Evolutionary conservation across 2,329 filamentous ascomycete species (phyloP).

Genomic region (Ophiocordyceps camponoti-floridani): DNA sequence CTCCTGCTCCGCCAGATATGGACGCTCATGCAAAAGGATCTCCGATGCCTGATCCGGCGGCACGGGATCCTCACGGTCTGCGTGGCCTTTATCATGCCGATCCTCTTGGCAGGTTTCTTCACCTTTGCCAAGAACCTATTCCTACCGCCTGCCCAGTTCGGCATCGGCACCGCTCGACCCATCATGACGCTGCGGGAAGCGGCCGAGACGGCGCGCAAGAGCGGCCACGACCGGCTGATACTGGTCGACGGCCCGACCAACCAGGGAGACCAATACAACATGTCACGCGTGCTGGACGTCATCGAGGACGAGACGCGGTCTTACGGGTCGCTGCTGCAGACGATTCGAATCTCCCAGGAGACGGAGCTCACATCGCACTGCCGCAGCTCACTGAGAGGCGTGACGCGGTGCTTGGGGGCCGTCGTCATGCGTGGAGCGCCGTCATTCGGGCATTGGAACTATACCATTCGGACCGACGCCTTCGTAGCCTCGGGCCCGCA

Average conservation of each 20-base stretch:
- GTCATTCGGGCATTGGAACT: slow-evolving; percentile 64
- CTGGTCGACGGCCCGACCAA: slow-evolving; percentile 47
- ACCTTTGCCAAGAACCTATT: slow-evolving; percentile 70
- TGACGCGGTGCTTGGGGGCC: slow-evolving; percentile 55
- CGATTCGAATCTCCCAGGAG: slow-evolving; percentile 34
- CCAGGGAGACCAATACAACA: slow-evolving; percentile 20
- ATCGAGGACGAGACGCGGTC: slow-evolving; percentile 38
- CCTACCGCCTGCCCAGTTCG: slow-evolving; percentile 56
- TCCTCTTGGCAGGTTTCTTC: slow-evolving; percentile 40
- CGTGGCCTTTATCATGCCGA: slow-evolving; percentile 40
- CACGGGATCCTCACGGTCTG: slow-evolving; percentile 32
- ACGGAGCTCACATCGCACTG: slow-evolving; percentile 45
- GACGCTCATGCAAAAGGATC: slow-evolving; percentile 45
- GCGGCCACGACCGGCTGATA: slow-evolving; percentile 48
- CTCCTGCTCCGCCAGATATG: slow-evolving; percentile 25
- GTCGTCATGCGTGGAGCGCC: slow-evolving; percentile 63
- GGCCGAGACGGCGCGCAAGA: slow-evolving; percentile 33
- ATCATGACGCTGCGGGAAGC: slow-evolving; percentile 49
- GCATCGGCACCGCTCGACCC: slow-evolving; percentile 44
- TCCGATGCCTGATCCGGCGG: slow-evolving; percentile 37
- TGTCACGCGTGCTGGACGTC: slow-evolving; percentile 49
- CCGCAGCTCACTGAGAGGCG: slow-evolving; percentile 43
- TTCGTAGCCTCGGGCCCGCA: slow-evolving; percentile 36
- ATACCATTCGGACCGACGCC: slow-evolving; percentile 64
- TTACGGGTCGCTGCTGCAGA: slow-evolving; percentile 33